Evolutionary conservation across 257 asterid species (phyloP).

Genomic region (Rubia yunnanensis): DNA sequence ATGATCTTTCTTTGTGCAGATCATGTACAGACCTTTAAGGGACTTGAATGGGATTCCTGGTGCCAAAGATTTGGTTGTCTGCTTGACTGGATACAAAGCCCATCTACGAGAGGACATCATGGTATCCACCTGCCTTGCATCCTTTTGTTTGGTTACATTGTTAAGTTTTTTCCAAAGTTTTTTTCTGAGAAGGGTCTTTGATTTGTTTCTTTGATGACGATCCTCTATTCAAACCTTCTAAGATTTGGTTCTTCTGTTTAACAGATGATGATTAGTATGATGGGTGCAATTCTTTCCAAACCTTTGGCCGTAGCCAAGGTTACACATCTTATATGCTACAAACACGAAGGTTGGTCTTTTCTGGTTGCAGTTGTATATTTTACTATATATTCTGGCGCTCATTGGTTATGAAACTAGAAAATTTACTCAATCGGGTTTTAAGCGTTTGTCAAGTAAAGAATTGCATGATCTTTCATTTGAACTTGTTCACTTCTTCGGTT

Average conservation of each 20-base stretch:
- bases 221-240: not conserved
- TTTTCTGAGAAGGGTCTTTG: not conserved
- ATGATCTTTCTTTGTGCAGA: constrained; percentile 33
- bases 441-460: not conserved
- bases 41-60: constrained; percentile 79
- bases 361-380: not conserved
- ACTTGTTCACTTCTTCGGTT: not conserved
- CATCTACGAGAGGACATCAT: constrained; percentile 74
- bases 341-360: constrained; percentile 64
- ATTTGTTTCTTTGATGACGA: not conserved
- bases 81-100: constrained; percentile 86
- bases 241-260: constrained; percentile 18
- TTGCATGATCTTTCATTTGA: not conserved
- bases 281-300: constrained; percentile 89
- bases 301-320: constrained; percentile 67
- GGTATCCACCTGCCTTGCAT: constrained; percentile 35
- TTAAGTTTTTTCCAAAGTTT: not conserved
- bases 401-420: not conserved
- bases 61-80: constrained; percentile 53
- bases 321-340: constrained; percentile 96
- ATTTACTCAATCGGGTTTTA: not conserved
- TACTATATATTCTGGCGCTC: not conserved
- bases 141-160: constrained; percentile 11
- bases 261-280: constrained; percentile 81
- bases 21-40: constrained; percentile 59